Base-by-base conservation (phyloP, 2,329 filamentous ascomycete genomes). In the Cordyceps cicadae region DNA sequence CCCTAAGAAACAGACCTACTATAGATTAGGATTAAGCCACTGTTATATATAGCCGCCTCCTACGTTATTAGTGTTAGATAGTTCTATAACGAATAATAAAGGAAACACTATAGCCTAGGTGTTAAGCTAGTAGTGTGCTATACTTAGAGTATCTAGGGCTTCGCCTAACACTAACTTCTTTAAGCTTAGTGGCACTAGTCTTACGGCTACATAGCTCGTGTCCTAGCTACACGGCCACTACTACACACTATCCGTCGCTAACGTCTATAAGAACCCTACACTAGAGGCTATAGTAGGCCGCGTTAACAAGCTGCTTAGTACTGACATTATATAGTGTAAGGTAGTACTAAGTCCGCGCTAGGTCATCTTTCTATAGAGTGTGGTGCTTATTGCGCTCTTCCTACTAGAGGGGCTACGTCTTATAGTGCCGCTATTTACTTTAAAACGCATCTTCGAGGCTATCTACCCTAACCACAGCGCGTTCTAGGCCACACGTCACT, bases 181-280 rank as follows among this genome's bases (percentile, higher is more conserved):
- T 49, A 63, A 67, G 32, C 61, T 67, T 8, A 64, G 66, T 15
- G 66, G 66, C 24, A 66, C 63, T 34, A 67, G 66, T 49, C 48
- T 67, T 24, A 64, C 62, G 7, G 66, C 64, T 1, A 64, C 66
- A 11, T 64, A 66, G 63, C 64, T 67, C 12, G 62, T 66, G 12
- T 65, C 66, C 21, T 64, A 65, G 45, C 48, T 67, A 45, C 62
- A 64, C 3, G 59, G 60, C 39, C 60, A 54, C 15, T 64, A 58
- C 45, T 64, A 64, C 5, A 62, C 63, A 3, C 52, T 67, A 9
- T 66, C 66, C n/a, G 64, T 67, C 9, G 64, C 64, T n/a, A 63
- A 67, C 43, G 56, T 67, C 14, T 67, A 67, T 49, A 63, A 66
- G 48, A 50, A 65, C 19, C 64, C 64, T 6, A 57, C 54, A 12